These are phyloP conservation scores for Fusarium acutatum DNA, from an alignment of 2,329 filamentous ascomycete genomes.

Conservation along the genomic window DNA sequence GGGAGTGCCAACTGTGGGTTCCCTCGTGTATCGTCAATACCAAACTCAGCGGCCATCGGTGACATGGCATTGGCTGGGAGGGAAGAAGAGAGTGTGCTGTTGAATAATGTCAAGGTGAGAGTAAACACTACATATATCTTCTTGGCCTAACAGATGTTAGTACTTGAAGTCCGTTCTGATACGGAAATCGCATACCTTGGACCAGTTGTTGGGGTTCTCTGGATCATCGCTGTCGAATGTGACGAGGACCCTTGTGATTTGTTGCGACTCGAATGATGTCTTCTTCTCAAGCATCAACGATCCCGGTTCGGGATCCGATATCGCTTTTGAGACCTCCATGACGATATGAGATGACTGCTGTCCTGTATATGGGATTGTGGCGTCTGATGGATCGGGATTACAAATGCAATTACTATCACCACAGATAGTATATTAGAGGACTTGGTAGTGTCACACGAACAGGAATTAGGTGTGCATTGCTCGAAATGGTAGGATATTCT, in stretches of 20 bases:
- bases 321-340: not conserved
- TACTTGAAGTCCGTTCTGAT: not conserved
- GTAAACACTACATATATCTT: constrained; percentile 10
- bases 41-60: not conserved
- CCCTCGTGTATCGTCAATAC: not conserved
- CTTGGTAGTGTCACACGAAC: not conserved
- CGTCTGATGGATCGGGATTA: not conserved
- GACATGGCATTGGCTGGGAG: constrained; percentile 1
- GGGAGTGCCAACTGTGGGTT: constrained; percentile 1
- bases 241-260: not conserved
- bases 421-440: not conserved
- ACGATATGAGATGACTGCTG: too few relatives aligned
- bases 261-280: not conserved
- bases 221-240: not conserved
- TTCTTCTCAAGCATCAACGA: not conserved
- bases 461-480: not conserved
- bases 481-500: not conserved
- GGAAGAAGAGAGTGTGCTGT: constrained; percentile 1
- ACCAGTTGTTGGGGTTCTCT: constrained; percentile 11
- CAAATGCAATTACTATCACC: not conserved
- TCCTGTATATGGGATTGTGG: too few relatives aligned
- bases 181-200: not conserved
- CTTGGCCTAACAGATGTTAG: not conserved
- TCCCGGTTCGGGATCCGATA: not conserved
- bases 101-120: not conserved